Conservation (phyloP, 1,139 yeast genomes). For the Taphrina communis region DNA sequence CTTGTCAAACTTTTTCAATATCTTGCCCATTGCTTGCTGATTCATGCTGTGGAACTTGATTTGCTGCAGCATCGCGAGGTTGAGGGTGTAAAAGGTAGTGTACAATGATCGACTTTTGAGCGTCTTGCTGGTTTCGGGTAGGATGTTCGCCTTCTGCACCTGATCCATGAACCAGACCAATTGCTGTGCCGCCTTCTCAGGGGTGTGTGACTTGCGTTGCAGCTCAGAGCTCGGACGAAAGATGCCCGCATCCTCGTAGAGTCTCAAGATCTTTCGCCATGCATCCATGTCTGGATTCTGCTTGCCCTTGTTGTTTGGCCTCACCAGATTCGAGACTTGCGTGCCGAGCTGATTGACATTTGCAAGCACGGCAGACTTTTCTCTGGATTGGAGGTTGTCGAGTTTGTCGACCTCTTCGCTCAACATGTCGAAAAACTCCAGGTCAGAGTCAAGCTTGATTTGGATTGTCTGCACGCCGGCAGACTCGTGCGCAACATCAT, state of each 20-base stretch:
- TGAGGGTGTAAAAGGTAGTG: conserved; percentile 60
- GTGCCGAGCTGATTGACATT: conserved; percentile 52
- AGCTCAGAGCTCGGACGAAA: conserved; percentile 65
- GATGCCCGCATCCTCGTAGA: conserved; percentile 70
- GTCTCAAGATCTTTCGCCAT: conserved; percentile 73
- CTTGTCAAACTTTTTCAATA: conserved; percentile 75
- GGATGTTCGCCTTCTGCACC: conserved; percentile 56
- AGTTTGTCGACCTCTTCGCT: conserved; percentile 63
- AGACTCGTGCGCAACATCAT: neutral
- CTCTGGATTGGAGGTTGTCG: conserved; percentile 57
- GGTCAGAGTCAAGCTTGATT: conserved; percentile 53
- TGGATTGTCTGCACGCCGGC: conserved; percentile 47
- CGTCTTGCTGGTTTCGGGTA: conserved; percentile 56
- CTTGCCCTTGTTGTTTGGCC: conserved; percentile 52
- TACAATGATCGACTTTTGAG: conserved; percentile 59
- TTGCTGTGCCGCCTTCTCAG: conserved; percentile 51
- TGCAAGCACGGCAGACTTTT: conserved; percentile 51
- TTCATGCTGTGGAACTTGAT: conserved; percentile 69
- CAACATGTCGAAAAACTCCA: conserved; percentile 64
- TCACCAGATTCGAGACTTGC: conserved; percentile 57
- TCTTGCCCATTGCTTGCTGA: conserved; percentile 67
- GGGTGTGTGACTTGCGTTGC: conserved; percentile 56
- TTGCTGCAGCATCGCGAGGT: conserved; percentile 62
- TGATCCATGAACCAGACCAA: conserved; percentile 57
- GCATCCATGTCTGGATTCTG: conserved; percentile 64